These are phyloP conservation scores for Dactylellina cionopaga DNA, from an alignment of 2,329 filamentous ascomycete genomes.

Conservation along the genomic window DNA sequence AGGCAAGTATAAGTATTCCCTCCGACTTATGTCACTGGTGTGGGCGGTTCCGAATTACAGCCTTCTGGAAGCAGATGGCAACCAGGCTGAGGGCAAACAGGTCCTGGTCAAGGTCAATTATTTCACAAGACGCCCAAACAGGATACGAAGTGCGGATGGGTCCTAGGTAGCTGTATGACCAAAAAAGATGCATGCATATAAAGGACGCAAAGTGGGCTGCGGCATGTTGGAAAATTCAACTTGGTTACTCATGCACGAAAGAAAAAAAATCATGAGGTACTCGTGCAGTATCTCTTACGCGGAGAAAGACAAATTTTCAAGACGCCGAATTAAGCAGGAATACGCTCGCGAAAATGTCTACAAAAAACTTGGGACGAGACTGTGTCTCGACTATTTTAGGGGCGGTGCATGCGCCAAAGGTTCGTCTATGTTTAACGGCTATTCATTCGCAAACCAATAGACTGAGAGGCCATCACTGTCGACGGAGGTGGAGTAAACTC, in stretches of 20 bases:
- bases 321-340: constrained; percentile 17
- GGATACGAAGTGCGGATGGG: constrained; percentile 18
- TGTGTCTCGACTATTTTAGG: constrained; percentile 45
- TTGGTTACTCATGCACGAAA: constrained; percentile 29
- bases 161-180: constrained; percentile 46
- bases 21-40: constrained; percentile 23
- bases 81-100: not conserved
- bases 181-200: constrained; percentile 28
- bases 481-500: no score
- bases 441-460: no score
- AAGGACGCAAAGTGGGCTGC: not conserved
- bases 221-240: constrained; percentile 6
- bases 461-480: no score
- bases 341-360: constrained; percentile 5
- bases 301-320: constrained; percentile 19
- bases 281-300: constrained; percentile 23
- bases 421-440: constrained; percentile 22
- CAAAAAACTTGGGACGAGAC: constrained; percentile 3
- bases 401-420: constrained; percentile 31
- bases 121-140: constrained; percentile 46
- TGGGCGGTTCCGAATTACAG: constrained; percentile 29
- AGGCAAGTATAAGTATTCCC: constrained; percentile 29
- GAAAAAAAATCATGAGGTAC: constrained; percentile 20
- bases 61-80: constrained; percentile 47
- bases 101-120: constrained; percentile 25